A percentile compares a stretch with the other conserved stretches of the same genome.
These are phyloP conservation scores for Protomyces inouyei DNA, from an alignment of 1,139 yeast genomes.

Conservation along the genomic window DNA sequence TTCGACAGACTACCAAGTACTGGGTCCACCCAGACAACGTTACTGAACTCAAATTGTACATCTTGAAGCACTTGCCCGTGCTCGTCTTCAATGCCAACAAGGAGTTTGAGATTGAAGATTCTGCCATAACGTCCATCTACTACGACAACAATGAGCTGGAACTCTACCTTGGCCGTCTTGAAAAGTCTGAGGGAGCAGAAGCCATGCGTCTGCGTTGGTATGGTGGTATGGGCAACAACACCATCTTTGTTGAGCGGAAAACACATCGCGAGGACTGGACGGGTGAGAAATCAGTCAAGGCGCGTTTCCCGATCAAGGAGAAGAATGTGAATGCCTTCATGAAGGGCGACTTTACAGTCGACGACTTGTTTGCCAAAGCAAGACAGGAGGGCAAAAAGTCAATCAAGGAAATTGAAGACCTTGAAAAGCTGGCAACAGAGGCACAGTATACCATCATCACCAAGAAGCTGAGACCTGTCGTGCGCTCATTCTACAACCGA, in stretches of 20 bases:
- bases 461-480: slow-evolving; percentile 83
- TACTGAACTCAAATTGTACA: slow-evolving; percentile 89
- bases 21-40: slow-evolving; percentile 99
- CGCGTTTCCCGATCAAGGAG: slow-evolving; percentile 88
- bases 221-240: slow-evolving; percentile 93
- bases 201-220: slow-evolving; percentile 98
- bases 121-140: slow-evolving; percentile 94
- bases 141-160: slow-evolving; percentile 86
- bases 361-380: slow-evolving; percentile 85
- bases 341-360: slow-evolving; percentile 77
- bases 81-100: slow-evolving; percentile 92
- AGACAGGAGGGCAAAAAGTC: slow-evolving; percentile 89
- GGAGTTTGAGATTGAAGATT: slow-evolving; percentile 89
- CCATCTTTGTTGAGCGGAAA: slow-evolving; percentile 91
- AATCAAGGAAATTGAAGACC: slow-evolving; percentile 76
- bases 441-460: slow-evolving; percentile 84
- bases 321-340: slow-evolving; percentile 80
- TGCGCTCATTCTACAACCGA: slow-evolving; percentile 93
- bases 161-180: slow-evolving; percentile 84
- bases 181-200: slow-evolving; percentile 98
- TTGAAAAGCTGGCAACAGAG: slow-evolving; percentile 87
- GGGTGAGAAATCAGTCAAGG: slow-evolving; percentile 96
- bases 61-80: slow-evolving; percentile 91
- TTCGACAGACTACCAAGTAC: slow-evolving; percentile 94
- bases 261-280: slow-evolving; percentile 99